Evolutionary conservation across 1,139 yeast genomes (phyloP).

Genomic region (Yamadazyma jaroonii): DNA sequence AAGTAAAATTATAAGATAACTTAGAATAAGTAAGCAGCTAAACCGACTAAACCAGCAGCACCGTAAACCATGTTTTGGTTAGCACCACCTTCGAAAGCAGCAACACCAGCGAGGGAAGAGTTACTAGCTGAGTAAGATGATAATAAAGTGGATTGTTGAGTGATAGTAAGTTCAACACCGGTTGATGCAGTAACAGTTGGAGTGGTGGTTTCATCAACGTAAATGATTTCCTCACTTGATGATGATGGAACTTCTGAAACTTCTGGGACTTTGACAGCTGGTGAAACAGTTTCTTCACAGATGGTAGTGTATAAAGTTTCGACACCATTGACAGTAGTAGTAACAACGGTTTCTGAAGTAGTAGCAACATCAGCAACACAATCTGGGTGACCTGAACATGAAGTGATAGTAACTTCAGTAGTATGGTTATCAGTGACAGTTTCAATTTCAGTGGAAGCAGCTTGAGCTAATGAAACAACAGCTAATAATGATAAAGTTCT

Average conservation of each 20-base stretch:
- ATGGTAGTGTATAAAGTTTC: slow-evolving; percentile 44
- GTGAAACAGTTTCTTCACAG: slow-evolving; percentile 29
- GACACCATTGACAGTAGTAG: slow-evolving; percentile 30
- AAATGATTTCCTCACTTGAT: slow-evolving; percentile 20
- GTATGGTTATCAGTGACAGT: slow-evolving; percentile 36
- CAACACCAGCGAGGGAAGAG: slow-evolving; percentile 20
- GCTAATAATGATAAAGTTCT: slow-evolving; percentile 30
- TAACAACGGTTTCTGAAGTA: slow-evolving; percentile 18
- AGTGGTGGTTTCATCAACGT: slow-evolving; percentile 28
- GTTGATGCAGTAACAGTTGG: slow-evolving; percentile 37
- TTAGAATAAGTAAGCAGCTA: slow-evolving; percentile 44
- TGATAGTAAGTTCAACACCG: slow-evolving; percentile 34
- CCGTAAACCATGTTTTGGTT: slow-evolving; percentile 32
- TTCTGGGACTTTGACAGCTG: slow-evolving; percentile 17
- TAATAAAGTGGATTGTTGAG: slow-evolving; percentile 32
- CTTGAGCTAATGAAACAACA: slow-evolving; percentile 22
- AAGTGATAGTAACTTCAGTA: slow-evolving; percentile 41
- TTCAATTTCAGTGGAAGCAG: slow-evolving; percentile 16
- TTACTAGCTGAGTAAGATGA: slow-evolving; percentile 18
- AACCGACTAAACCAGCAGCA: slow-evolving; percentile 43
- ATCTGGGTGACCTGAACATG: slow-evolving; percentile 34
- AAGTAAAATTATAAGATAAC: not conserved
- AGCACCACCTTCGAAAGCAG: slow-evolving; percentile 26
- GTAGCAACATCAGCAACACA: slow-evolving; percentile 14
- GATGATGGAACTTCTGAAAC: slow-evolving; percentile 19